Evolutionary conservation across 139 green algal species (phyloP), one percentile per base, ranked within the genome.

Genomic region (Picochlorum sp.): DNA sequence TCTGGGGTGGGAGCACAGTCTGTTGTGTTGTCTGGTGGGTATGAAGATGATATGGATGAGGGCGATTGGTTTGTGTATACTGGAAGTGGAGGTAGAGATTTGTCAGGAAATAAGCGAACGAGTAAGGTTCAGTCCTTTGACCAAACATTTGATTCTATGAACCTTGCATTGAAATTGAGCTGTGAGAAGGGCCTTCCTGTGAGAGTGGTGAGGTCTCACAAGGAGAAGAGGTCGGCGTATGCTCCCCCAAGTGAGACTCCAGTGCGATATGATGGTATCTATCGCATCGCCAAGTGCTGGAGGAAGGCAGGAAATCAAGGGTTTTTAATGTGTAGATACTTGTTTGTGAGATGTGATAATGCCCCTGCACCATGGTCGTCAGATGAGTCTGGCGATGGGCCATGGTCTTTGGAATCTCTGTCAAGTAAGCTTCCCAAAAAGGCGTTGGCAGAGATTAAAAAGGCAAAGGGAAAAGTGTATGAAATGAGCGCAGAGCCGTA

Each of bases 41-140:
- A 97, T 63, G 82, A 91, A 73, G 91, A 97, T 66, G 91, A 97
- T 57, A 57, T 74, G 6, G 91, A 97, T 63, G 83, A 96, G 66
- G 91, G 91, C 0, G 90, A 97, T 67, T 97, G 82, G 79, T 97
- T 97, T 73, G 72, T 97, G 21, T 97, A 97, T 85, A 97, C 91
- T 15, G 90, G 81, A 66, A 86, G 62, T 61, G 89, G 84, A 62
- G 88, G 88, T 4, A 74, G 89, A n/a, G 92, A 98, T 77, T 85
- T 98, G 15, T 87, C 69, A 3, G 92, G 92, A 74, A 98, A 98
- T 85, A 98, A 98, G 79, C 82, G 92, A 63, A 95, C 86, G 50
- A 95, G 85, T 79, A 96, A 95, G 74, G 81, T 85, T 24, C 58
- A 93, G 47, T 85, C 75, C 6, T 88, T 85, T 52, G 87, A 94